Evolutionary conservation across 768 basidiomycete genomes (phyloP), one percentile per base, ranked within the genome.

Genomic region (Pulveroboletus ravenelii): DNA sequence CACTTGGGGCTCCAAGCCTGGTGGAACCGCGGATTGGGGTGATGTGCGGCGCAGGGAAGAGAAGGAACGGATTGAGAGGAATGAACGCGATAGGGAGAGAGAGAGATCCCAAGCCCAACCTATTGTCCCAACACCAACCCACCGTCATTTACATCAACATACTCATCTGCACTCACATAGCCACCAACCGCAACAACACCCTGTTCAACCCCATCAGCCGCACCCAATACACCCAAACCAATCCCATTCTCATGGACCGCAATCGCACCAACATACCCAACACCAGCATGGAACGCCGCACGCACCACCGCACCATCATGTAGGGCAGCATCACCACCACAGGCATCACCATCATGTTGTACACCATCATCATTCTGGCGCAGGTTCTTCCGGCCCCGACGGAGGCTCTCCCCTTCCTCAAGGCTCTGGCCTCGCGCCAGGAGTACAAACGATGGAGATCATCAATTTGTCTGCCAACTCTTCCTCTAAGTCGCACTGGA

Each of bases 291-390:
- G 50, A 31, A 25, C 72, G 49, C 68, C 59, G 23, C 60, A 62
- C 39, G 73, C 47, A 41, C 55, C 55, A 78, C 51, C 79, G 72
- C 73, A 74, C 34, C 69, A 72, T 52, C 72, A 74, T 48, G 66
- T 72, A 32, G 56, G 69, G n/a, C 78, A 78, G 45, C 80, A 83
- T 50, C 78, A 80, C 50, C 80, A 81, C 54, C 72, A 61, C 27
- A 60, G 60, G 40, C 60, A 61, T 12, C 73, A 74, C 47, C 70
- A 72, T 51, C 72, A 74, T 40, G 65, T 74, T 43, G 48, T 74
- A 23, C 78, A 80, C 45, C 76, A 82, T 45, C 78, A 80, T 45
- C 80, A 81, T 55, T 69, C 66, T 23, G 56, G 65, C 46, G 20
- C 60, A 23, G 53, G 54, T 37, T 60, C 54, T n/a, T 56, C 66